phyloP scores from a whole-genome alignment of 768 basidiomycete genomes.

The Lactifluus rugatus region DNA sequence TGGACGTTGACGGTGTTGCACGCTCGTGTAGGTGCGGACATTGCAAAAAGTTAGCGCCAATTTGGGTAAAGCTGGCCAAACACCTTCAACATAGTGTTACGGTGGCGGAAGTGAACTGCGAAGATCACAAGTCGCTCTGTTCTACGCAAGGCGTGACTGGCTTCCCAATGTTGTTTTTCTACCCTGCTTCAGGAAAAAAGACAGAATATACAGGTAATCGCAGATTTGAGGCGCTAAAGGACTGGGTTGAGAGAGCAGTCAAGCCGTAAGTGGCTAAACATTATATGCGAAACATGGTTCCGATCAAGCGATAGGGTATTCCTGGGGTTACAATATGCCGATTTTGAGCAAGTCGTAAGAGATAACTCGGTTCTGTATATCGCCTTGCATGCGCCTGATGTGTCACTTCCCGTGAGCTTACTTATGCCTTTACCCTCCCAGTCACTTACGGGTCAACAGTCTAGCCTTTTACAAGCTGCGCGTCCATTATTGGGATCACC shows the following conservation, averaged over 20 bases:
- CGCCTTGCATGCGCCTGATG: slow-evolving; percentile 36
- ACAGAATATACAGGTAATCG: slow-evolving; percentile 72
- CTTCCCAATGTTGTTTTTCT: slow-evolving; percentile 78
- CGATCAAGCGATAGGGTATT: slow-evolving; percentile 25
- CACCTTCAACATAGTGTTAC: slow-evolving; percentile 61
- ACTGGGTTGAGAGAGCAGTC: slow-evolving; percentile 68
- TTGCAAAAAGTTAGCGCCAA: slow-evolving; percentile 87
- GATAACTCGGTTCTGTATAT: slow-evolving; percentile 50
- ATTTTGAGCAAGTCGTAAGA: slow-evolving; percentile 35
- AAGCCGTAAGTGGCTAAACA: slow-evolving; percentile 47
- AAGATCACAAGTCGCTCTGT: slow-evolving; percentile 61
- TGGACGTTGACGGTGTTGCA: background rate
- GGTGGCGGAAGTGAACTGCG: slow-evolving; percentile 86
- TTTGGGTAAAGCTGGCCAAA: slow-evolving; percentile 66
- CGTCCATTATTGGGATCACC: slow-evolving; percentile 41
- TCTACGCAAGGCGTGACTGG: slow-evolving; percentile 55
- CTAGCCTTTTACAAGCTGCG: slow-evolving; percentile 47
- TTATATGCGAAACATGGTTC: background rate
- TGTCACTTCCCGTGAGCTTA: slow-evolving; percentile 29
- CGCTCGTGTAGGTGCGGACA: slow-evolving; percentile 64
- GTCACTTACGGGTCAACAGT: slow-evolving; percentile 26
- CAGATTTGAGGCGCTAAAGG: slow-evolving; percentile 57
- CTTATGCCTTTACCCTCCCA: background rate
- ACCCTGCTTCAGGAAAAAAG: slow-evolving; percentile 37
- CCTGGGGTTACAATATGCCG: slow-evolving; percentile 31